Percentiles rank a stretch among this genome's conserved stretches.
phyloP scores from a whole-genome alignment of 495 filamentous ascomycete species.

The Hypoxylon lienhwacheense region DNA sequence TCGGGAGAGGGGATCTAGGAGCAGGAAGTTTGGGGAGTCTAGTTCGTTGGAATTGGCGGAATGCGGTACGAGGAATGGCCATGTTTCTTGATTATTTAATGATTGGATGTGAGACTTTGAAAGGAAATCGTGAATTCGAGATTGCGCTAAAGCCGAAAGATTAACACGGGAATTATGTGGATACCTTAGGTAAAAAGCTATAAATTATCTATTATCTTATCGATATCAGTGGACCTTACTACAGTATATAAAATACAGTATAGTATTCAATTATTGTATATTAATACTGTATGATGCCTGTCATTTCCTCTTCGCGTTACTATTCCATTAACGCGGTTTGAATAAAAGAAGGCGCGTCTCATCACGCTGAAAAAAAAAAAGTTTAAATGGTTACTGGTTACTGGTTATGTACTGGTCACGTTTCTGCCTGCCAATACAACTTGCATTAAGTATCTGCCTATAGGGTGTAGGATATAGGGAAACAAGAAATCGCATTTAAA shows the following conservation, averaged over 20 bases:
- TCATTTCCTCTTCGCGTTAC: conserved; percentile 28
- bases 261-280: too few species aligned
- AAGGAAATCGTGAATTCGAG: not conserved
- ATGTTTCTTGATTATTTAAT: too few species aligned
- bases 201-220: too few species aligned
- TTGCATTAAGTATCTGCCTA: not conserved
- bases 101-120: not conserved
- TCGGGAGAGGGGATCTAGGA: not conserved
- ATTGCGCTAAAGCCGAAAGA: not conserved
- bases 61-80: conserved; percentile 3
- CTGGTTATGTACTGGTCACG: too few species aligned
- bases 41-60: conserved; percentile 2
- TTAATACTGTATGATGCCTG: conserved; percentile 27
- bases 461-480: conserved; percentile 12
- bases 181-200: too few species aligned
- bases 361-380: not conserved
- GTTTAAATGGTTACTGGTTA: conserved; percentile 1
- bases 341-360: conserved; percentile 26
- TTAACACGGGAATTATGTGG: not conserved
- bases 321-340: conserved; percentile 29
- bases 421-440: conserved; percentile 2
- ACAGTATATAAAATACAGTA: not conserved
- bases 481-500: not conserved
- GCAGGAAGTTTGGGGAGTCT: not conserved
- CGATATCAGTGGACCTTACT: conserved; percentile 28